Base-by-base conservation (phyloP, 257 asterid genomes). In the Penstemon davidsonii region DNA sequence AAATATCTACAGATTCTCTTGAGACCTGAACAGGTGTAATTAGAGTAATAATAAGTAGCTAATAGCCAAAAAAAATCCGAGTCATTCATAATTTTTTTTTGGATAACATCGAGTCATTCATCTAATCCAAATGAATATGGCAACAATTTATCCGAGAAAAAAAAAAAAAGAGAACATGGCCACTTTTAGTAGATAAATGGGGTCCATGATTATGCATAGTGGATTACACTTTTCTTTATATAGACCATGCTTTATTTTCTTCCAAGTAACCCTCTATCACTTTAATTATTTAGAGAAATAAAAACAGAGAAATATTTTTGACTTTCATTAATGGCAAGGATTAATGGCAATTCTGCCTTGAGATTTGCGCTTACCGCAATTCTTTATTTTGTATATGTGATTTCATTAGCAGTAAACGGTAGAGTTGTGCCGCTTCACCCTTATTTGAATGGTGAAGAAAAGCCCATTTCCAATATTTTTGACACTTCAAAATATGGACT, bases 401-500 rank as follows among this genome's bases (percentile, higher is more conserved):
- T 85, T 54, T 75, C 86, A 33, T 77, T 79, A 64, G 74, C 73
- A 37, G 79, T 79, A 3, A 56, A 53, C 8, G 84, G 80, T 18
- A 73, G 78, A 69, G 72, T 62, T 66, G 53, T 80, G 78, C 82
- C 88, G 8, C 18, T 76, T 73, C 96, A 88, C 70, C 95, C 97
- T 69, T 84, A 77, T 50, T 78, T 81, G 78, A 68, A 10, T n/a
- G 80, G 70, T 63, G 77, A 39, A 74, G 80, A 79, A 25, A 75
- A 76, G 33, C 78, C 84, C 64, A 70, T 84, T 55, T 60, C 82
- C 9, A 74, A 57, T 45, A 73, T 87, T 66, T 91, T 75, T 78
- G 96, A 91, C 75, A 91, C 98, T 74, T 87, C 98, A 60, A 89
- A 81, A 1, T 91, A 91, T 73, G 98, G 96, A 7, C 62, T 83